Conservation (phyloP, 768 basidiomycete species). For the Sarcomyxa edulis region DNA sequence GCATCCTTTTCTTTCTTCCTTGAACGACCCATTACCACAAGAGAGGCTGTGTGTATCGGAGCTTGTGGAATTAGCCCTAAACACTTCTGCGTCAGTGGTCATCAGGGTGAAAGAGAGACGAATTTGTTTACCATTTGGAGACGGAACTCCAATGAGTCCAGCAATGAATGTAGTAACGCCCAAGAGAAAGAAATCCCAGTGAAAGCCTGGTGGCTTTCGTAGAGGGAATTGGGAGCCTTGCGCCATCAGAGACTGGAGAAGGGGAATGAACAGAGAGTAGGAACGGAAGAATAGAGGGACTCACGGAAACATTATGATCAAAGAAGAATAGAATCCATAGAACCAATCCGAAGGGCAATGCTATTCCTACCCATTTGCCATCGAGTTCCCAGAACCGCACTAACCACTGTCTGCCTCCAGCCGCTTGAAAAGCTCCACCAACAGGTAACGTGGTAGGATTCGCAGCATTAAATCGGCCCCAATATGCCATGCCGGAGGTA, state of each 20-base stretch:
- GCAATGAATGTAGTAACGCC: constrained; percentile 88
- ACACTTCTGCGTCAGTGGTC: no score
- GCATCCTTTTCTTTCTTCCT: constrained; percentile 31
- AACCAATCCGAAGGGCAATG: constrained; percentile 83
- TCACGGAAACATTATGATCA: constrained; percentile 88
- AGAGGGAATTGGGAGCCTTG: constrained; percentile 88
- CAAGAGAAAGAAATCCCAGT: constrained; percentile 87
- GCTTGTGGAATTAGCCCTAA: constrained; percentile 85
- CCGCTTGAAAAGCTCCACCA: constrained; percentile 64
- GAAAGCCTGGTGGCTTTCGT: constrained; percentile 84
- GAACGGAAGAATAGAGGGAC: constrained; percentile 17
- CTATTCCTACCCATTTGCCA: constrained; percentile 84
- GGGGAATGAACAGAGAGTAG: constrained; percentile 6
- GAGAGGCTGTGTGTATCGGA: constrained; percentile 86
- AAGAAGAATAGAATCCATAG: constrained; percentile 94
- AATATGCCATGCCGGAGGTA: constrained; percentile 74
- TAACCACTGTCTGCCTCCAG: constrained; percentile 72
- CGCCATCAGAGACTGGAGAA: constrained; percentile 78
- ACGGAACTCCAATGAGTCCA: constrained; percentile 80
- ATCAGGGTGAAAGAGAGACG: no score
- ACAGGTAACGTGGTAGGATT: constrained; percentile 66
- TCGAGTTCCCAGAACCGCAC: constrained; percentile 87
- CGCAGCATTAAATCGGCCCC: constrained; percentile 68
- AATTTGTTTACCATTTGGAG: constrained; percentile 85
- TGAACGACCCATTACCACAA: constrained; percentile 59